Evolutionary conservation across 306 rosid species (phyloP).

Genomic region (Trifolium fragiferum): DNA sequence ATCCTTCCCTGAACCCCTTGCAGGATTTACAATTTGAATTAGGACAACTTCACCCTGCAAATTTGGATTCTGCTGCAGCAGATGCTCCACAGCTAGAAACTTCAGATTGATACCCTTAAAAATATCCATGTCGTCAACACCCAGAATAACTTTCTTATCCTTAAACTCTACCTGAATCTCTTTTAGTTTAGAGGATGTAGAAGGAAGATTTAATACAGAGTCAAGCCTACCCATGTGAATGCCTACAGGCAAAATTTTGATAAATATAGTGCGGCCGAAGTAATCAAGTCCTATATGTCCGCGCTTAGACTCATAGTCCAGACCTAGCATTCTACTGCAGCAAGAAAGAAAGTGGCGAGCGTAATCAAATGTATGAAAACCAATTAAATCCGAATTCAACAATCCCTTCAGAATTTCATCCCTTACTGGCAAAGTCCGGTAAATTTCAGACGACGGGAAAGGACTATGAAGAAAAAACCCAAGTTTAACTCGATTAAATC

Average conservation of each 20-base stretch:
- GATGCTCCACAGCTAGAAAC: slow-evolving; percentile 76
- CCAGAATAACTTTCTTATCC: slow-evolving; percentile 64
- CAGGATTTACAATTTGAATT: slow-evolving; percentile 89
- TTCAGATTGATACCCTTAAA: slow-evolving; percentile 86
- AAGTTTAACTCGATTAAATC: slow-evolving; percentile 66
- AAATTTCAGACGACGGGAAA: slow-evolving; percentile 82
- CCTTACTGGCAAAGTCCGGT: slow-evolving; percentile 80
- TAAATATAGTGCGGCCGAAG: slow-evolving; percentile 80
- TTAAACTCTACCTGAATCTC: slow-evolving; percentile 72
- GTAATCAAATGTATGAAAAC: slow-evolving; percentile 90
- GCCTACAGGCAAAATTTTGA: slow-evolving; percentile 88
- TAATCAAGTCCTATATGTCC: slow-evolving; percentile 91
- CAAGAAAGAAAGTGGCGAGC: slow-evolving; percentile 94
- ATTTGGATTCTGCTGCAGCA: slow-evolving; percentile 69
- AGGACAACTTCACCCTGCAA: slow-evolving; percentile 65
- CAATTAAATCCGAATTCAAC: slow-evolving; percentile 80
- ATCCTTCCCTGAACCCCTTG: slow-evolving; percentile 84
- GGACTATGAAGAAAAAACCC: slow-evolving; percentile 94
- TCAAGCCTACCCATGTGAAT: slow-evolving; percentile 88
- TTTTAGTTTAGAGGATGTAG: slow-evolving; percentile 64
- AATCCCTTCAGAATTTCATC: slow-evolving; percentile 80
- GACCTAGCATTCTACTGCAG: slow-evolving; percentile 94
- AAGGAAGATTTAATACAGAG: slow-evolving; percentile 65
- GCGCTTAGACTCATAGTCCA: slow-evolving; percentile 88
- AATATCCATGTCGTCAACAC: slow-evolving; percentile 89